Base-by-base conservation (phyloP, 2,329 filamentous ascomycete species). In the Colletotrichum sp. region DNA sequence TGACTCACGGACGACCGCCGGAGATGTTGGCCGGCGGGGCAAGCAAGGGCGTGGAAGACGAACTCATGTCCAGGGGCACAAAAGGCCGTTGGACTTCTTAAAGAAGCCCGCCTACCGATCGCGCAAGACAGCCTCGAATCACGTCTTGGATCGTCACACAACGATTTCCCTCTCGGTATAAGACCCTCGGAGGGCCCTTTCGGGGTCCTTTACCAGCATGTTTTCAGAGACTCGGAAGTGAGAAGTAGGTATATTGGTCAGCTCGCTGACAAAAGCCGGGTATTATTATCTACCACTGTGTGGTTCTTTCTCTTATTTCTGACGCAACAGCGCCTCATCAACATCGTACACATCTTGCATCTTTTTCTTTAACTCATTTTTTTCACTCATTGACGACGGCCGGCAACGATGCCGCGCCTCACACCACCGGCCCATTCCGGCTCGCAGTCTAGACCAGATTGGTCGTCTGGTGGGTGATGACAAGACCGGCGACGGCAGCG, bases 401-500 rank as follows among this genome's bases (percentile, higher is more conserved):
- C 25, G 6, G 67, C 16, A 16, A 55, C 34, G 7, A 30, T 28
- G 16, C 16, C 32, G 67, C 36, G 36, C 22, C 27, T 61, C 36
- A 28, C 43, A 52, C n/a, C 16, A 22, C 39, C 36, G 62, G 34
- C 34, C 61, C 61, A 39, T 64, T 64, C 34, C 34, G 34, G 61
- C 34, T 64, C 61, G 61, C 39, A 28, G 7, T 30, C 32, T 32
- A 25, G 15, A 30, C 55, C 56, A 74, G 32, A 6, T 73, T 52
- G 15, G 74, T 69, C 18, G 58, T 30, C 79, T 87, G 85, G 56
- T 91, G 84, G 25, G 91, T 92, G 61, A 95, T 90, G 75, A 98
- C 88, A 83, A 98, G 89, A 56, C 95, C 94, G 2, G 95, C 95
- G 80, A 96, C 92, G 70, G 90, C 91, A 18, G 95, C 96, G 79